phyloP scores from a whole-genome alignment of 768 basidiomycete genomes.

The Leucocoprinus birnbaumii region DNA sequence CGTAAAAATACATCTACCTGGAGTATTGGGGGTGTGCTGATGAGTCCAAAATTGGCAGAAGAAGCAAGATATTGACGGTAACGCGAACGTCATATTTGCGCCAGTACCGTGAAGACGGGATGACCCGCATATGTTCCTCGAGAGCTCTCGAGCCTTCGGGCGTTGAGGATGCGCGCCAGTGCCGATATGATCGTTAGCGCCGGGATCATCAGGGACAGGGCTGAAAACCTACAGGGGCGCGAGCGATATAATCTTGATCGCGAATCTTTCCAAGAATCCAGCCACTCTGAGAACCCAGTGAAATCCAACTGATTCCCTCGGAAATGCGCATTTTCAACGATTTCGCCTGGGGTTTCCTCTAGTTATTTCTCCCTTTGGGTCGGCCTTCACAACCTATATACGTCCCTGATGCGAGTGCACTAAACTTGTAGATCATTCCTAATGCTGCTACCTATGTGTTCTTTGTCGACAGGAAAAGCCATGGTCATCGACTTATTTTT shows the following conservation, averaged over 20 bases:
- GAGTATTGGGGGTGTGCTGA: neutral
- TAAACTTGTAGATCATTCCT: too few species aligned
- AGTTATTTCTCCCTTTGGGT: neutral
- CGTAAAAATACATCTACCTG: constrained; percentile 6
- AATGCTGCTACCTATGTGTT: too few species aligned
- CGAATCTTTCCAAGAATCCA: constrained; percentile 7
- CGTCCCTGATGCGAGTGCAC: too few species aligned
- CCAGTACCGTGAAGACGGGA: neutral
- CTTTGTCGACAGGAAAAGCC: too few species aligned
- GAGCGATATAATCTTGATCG: constrained; percentile 1
- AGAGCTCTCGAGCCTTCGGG: neutral
- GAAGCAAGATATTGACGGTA: neutral
- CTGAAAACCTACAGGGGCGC: neutral
- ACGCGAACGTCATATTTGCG: neutral
- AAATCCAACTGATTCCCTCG: constrained; percentile 8
- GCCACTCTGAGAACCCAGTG: neutral
- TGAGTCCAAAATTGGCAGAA: neutral
- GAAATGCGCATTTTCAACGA: constrained; percentile 8
- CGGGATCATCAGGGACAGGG: constrained; percentile 3
- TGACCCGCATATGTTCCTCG: neutral
- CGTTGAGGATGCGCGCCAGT: neutral
- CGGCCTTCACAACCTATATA: too few species aligned
- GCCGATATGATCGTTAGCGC: constrained; percentile 3
- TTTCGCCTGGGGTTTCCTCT: constrained; percentile 3
- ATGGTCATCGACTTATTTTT: too few species aligned